Conservation (phyloP, 768 basidiomycete genomes). For the Asterophora lycoperdoides region DNA sequence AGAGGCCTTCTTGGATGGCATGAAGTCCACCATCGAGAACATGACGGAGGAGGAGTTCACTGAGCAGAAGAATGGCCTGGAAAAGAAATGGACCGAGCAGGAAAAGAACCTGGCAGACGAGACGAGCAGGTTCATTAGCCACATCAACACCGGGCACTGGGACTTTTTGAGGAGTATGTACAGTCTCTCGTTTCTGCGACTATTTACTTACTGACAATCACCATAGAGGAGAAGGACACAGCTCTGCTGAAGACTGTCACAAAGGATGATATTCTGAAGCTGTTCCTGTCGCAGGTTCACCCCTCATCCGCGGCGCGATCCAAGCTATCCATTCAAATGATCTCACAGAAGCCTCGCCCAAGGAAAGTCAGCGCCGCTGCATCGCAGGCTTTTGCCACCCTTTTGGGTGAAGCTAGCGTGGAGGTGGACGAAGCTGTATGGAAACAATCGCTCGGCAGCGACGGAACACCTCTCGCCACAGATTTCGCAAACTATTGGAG, state of each 20-base stretch:
- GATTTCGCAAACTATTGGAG: constrained; percentile 68
- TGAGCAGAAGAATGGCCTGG: constrained; percentile 72
- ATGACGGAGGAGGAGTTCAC: constrained; percentile 73
- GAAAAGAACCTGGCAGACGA: constrained; percentile 90
- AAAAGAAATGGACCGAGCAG: constrained; percentile 79
- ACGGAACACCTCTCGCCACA: constrained; percentile 50
- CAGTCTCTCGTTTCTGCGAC: neutral
- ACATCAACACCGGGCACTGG: constrained; percentile 74
- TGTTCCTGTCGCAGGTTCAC: constrained; percentile 70
- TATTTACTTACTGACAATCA: constrained; percentile 12
- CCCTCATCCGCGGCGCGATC: constrained; percentile 64
- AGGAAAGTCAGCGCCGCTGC: constrained; percentile 63
- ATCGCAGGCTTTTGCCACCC: constrained; percentile 53
- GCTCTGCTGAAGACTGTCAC: constrained; percentile 56
- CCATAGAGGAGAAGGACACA: constrained; percentile 69
- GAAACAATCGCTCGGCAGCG: constrained; percentile 48
- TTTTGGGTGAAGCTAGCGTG: constrained; percentile 46
- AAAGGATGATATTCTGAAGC: constrained; percentile 67
- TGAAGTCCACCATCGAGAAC: constrained; percentile 61
- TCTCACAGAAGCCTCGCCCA: constrained; percentile 59
- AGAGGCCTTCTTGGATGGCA: constrained; percentile 78
- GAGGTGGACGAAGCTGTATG: constrained; percentile 47
- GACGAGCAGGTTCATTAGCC: constrained; percentile 56
- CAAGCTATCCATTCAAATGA: constrained; percentile 82
- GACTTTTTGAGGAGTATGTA: constrained; percentile 83